phyloP scores from a whole-genome alignment of 768 basidiomycete species.

The Goffeauzyma gilvescens region DNA sequence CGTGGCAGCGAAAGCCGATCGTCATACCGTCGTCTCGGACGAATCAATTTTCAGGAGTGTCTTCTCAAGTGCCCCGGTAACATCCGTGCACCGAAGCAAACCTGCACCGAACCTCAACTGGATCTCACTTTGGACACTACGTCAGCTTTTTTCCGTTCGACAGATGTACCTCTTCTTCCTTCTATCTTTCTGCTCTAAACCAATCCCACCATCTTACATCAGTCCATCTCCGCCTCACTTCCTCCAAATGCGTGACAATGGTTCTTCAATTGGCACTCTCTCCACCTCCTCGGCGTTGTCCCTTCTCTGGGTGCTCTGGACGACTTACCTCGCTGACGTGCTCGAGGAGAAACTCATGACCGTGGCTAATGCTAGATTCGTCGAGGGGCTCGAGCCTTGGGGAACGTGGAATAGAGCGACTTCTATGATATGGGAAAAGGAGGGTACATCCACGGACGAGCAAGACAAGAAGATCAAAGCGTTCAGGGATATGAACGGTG shows the following conservation, averaged over 20 bases:
- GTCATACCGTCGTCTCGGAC: conserved; percentile 13
- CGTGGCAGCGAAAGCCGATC: conserved; percentile 14
- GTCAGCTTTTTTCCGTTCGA: not conserved
- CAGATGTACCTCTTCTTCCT: conserved; percentile 31
- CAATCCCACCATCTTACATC: conserved; percentile 27
- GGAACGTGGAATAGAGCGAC: conserved; percentile 34
- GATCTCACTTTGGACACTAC: not conserved
- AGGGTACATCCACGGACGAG: not conserved
- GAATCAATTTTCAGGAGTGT: conserved; percentile 11
- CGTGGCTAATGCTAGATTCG: conserved; percentile 37
- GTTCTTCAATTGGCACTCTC: conserved; percentile 17
- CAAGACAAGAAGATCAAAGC: no score
- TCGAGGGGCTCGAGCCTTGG: conserved; percentile 44
- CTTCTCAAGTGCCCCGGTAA: not conserved
- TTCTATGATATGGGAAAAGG: conserved; percentile 18
- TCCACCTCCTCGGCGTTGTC: conserved; percentile 23
- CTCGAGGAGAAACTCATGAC: conserved; percentile 9
- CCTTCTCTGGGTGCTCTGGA: conserved; percentile 11
- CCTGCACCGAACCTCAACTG: not conserved
- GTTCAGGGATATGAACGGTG: no score
- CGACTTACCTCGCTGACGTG: conserved; percentile 11
- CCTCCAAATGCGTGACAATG: conserved; percentile 8
- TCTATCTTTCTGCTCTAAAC: conserved; percentile 36
- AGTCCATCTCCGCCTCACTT: conserved; percentile 10
- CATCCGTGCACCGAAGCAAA: not conserved